Evolutionary conservation across 2,329 filamentous ascomycete species (phyloP).

Genomic region (Magnaporthiopsis incrustans): DNA sequence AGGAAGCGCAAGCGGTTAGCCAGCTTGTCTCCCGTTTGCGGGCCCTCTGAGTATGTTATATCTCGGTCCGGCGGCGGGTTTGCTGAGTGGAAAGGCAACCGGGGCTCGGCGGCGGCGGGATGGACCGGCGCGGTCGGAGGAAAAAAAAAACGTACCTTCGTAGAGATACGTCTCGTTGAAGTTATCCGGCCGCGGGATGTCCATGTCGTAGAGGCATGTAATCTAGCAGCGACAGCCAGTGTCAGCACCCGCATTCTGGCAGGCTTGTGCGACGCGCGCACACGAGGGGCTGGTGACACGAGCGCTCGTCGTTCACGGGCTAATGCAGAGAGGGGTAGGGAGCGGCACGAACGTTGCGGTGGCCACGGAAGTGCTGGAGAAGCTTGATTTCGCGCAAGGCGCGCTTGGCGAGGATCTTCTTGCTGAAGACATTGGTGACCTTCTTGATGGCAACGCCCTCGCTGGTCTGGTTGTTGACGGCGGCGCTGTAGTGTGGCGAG

Average conservation of each 20-base stretch:
- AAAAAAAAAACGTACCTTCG: slow-evolving; percentile 59
- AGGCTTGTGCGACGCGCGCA: neutral
- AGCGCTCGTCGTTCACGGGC: neutral
- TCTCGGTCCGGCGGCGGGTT: neutral
- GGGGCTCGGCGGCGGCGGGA: too few relatives aligned
- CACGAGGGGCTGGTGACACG: neutral
- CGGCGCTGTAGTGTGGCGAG: slow-evolving; percentile 53
- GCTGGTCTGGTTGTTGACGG: slow-evolving; percentile 80
- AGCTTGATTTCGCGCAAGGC: slow-evolving; percentile 97
- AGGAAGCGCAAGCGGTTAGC: neutral
- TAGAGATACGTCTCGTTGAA: slow-evolving; percentile 99
- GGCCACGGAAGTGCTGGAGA: slow-evolving; percentile 90
- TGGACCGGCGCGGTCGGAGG: neutral
- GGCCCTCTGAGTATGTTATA: neutral
- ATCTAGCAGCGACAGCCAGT: slow-evolving; percentile 51
- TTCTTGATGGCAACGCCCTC: slow-evolving; percentile 99
- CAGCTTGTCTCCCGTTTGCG: neutral
- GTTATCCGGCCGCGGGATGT: slow-evolving; percentile 92
- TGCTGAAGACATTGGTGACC: slow-evolving; percentile 99
- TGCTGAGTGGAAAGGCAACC: neutral
- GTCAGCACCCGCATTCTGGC: neutral
- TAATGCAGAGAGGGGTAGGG: slow-evolving; percentile 8
- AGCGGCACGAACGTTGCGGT: slow-evolving; percentile 61
- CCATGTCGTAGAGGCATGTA: slow-evolving; percentile 98
- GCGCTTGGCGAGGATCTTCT: slow-evolving; percentile 98